phyloP scores from a whole-genome alignment of 306 rosid genomes.

The Trifolium pratense region DNA sequence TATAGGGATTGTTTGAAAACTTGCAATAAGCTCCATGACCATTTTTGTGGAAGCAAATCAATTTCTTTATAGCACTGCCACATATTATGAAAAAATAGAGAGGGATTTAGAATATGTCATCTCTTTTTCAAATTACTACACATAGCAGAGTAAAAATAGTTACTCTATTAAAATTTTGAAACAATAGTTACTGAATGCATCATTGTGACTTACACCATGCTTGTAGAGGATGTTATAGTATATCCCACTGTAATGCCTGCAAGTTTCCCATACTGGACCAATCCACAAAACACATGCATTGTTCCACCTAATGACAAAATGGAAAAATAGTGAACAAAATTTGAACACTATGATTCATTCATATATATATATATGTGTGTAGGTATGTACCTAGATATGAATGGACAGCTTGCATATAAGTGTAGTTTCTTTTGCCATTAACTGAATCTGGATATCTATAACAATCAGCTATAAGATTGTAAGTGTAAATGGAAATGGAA shows the following conservation, averaged over 20 bases:
- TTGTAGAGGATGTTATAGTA: slow-evolving; percentile 55
- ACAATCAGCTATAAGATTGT: slow-evolving; percentile 53
- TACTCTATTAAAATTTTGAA: too few relatives aligned
- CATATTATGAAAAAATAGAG: too few relatives aligned
- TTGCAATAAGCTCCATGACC: slow-evolving; percentile 61
- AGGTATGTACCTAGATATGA: slow-evolving; percentile 36
- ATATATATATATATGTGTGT: too few relatives aligned
- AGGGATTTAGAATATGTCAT: not conserved
- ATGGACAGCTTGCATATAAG: slow-evolving; percentile 55
- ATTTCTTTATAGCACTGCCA: slow-evolving; percentile 64
- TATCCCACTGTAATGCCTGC: slow-evolving; percentile 51
- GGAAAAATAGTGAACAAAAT: not conserved
- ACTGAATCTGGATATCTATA: slow-evolving; percentile 48
- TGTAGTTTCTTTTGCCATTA: slow-evolving; percentile 50
- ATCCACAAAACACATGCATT: slow-evolving; percentile 51
- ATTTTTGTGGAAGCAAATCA: slow-evolving; percentile 55
- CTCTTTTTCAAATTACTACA: not conserved
- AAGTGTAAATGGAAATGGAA: slow-evolving; percentile 46
- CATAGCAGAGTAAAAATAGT: not conserved
- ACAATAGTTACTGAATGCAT: too few relatives aligned
- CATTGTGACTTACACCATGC: slow-evolving; percentile 49
- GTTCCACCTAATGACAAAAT: slow-evolving; percentile 44
- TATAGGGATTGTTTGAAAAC: slow-evolving; percentile 68
- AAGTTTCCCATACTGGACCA: slow-evolving; percentile 48
- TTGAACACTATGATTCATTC: not conserved